Base-by-base conservation (phyloP, 768 basidiomycete genomes). In the Kwoniella sp. region DNA sequence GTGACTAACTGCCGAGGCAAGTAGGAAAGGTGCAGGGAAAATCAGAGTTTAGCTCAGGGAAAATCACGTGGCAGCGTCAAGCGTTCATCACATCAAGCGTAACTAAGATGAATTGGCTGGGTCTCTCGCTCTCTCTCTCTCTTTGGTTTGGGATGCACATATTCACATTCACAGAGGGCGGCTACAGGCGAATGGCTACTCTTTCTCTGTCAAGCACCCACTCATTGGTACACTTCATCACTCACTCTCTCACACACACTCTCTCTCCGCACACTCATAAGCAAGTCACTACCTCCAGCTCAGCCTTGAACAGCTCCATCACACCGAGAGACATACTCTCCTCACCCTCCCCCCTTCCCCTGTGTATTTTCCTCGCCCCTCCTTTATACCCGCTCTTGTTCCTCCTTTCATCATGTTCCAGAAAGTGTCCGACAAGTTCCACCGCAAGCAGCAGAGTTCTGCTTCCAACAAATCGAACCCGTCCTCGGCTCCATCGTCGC, bases 361-460 rank as follows among this genome's bases (percentile, higher is more conserved):
- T 58, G 58, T 58, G 58, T 48, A 58, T 48, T 30, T 8, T 20
- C 9, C 23, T 34, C 13, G 15, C 22, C 28, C n/a, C 37, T 29
- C 58, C 37, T 23, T 31, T 45, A 22, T 17, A 26, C 30, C 48
- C 13, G 17, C 60, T 30, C 30, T 31, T 29, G 28, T 30, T 31
- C 28, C 2, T 20, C 30, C n/a, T 17, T 8, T 25, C 41, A 31
- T n/a, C 51, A 77, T 77, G 75, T 77, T 77, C 63, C 58, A 64
- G 38, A 77, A 74, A 58, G 75, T 77, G 20, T 73, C 73, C 12
- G 75, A 74, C 68, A 74, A 74, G 55, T 70, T 77, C 34, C 75
- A 77, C 61, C 63, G 75, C 22, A 77, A 77, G 56, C 72, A 72
- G 48, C 61, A 71, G 48, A 66, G 69, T 1, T 65, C 55, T 38